Base-by-base conservation (phyloP, 257 asterid species). In the Agastache rugosa region DNA sequence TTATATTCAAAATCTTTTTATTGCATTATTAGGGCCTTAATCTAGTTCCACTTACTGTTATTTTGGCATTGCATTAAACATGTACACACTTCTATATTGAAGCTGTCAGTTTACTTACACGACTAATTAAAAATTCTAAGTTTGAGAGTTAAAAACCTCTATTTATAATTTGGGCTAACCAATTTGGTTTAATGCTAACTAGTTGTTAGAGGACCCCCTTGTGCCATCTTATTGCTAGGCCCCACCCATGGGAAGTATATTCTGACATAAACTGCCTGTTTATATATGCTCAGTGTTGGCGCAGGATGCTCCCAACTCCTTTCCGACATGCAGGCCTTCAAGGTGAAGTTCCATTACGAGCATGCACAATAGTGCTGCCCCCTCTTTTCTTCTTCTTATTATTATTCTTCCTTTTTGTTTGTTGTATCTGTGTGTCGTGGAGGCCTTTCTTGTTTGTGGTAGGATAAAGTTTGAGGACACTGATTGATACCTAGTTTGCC, bases 261-360 rank as follows among this genome's bases (percentile, higher is more conserved):
- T 72, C 75, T 87, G 84, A 87, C 79, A 61, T 42, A 63, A 76
- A 71, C 69, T 72, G 53, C 63, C 56, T 76, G 75, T 75, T 73
- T 63, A 59, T 56, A n/a, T 60, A 68, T 83, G 68, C 63, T 84
- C 91, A 95, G 99, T 83, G 89, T 89, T 80, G 99, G 98, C 72
- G 98, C 98, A 25, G 99, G 99, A 75, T 95, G 99, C 77, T 95
- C 97, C 72, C 99, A 95, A 78, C 97, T 95, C 78, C 97, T 95
- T 77, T 93, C 99, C 0, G 99, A 95, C 83, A 95, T 95, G 98
- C 99, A 95, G 92, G 99, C 98, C 77, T 95, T 95, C 87, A 95
- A 95, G 97, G 99, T 92, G 87, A 81, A 77, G 73, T 80, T 80
- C 82, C 58, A 73, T 54, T 17, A 59, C 69, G 53, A 50, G 76